Percentiles rank a stretch among this genome's conserved stretches.
phyloP scores from a whole-genome alignment of 139 green algal genomes.

The Chlorella sp. region DNA sequence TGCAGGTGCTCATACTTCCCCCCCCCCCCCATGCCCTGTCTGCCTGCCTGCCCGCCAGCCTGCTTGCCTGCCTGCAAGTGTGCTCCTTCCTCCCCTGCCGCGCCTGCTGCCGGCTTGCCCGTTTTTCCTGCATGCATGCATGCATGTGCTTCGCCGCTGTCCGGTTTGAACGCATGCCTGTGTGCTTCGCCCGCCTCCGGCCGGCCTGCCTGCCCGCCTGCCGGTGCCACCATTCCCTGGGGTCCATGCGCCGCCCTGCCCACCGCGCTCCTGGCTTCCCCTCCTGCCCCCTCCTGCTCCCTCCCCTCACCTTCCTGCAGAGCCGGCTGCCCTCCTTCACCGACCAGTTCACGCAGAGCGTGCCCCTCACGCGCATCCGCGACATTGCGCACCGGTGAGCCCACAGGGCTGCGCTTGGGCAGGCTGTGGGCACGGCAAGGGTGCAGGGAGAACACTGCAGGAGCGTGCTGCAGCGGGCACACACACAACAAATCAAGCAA shows the following conservation, averaged over 20 bases:
- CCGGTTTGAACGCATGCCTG: no score
- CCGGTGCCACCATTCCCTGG: not conserved
- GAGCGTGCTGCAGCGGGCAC: not conserved
- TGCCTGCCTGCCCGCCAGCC: not conserved
- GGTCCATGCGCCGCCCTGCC: no score
- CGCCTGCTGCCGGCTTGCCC: not conserved
- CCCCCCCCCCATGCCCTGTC: no score
- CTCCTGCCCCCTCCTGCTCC: not conserved
- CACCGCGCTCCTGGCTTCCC: not conserved
- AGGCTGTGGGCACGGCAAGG: not conserved
- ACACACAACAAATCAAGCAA: no score
- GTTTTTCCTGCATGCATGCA: not conserved
- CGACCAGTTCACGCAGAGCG: constrained; percentile 83
- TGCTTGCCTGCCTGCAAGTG: not conserved
- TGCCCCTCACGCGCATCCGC: constrained; percentile 95
- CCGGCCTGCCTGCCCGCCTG: not conserved
- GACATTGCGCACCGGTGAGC: constrained; percentile 91
- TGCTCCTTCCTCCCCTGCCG: no score
- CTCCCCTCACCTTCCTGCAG: constrained; percentile 26
- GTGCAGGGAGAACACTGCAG: not conserved
- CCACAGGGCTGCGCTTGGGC: no score
- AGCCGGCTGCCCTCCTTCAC: constrained; percentile 91
- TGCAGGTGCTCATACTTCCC: constrained; percentile 33
- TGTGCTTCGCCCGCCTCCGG: not conserved
- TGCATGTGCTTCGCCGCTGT: no score